These are phyloP conservation scores for Trichophyton verrucosum DNA, from an alignment of 2,329 filamentous ascomycete genomes.

Conservation along the genomic window DNA sequence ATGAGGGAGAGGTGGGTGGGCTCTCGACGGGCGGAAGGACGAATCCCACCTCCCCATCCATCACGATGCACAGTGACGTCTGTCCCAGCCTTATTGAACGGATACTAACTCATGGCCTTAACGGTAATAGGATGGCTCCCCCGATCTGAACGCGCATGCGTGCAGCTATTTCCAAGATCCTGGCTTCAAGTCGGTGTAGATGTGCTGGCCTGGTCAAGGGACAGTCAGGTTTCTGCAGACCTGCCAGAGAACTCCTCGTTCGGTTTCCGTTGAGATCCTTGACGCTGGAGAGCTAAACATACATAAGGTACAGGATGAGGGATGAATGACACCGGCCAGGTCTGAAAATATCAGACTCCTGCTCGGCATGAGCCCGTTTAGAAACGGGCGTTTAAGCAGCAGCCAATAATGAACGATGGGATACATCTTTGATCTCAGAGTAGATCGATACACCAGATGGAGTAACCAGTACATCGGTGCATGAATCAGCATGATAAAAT, in stretches of 20 bases:
- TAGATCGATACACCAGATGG: background rate
- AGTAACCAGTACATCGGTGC: background rate
- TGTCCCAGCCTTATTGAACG: background rate
- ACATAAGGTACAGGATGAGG: no score
- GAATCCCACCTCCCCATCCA: background rate
- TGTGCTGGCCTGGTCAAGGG: background rate
- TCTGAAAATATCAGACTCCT: background rate
- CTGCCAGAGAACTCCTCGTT: background rate
- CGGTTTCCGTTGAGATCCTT: background rate
- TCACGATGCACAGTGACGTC: background rate
- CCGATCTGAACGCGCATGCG: no score
- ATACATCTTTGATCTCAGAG: background rate
- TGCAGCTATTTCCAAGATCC: background rate
- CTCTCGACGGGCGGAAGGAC: background rate
- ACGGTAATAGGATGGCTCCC: background rate
- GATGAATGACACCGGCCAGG: background rate
- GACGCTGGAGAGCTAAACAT: no score
- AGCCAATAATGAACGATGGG: background rate
- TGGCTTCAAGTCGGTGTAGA: background rate
- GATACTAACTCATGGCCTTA: background rate
- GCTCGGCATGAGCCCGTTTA: background rate
- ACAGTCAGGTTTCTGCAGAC: background rate
- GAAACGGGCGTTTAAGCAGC: background rate
- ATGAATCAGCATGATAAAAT: background rate
- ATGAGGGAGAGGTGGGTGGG: background rate